Evolutionary conservation across 2,329 filamentous ascomycete species (phyloP).

Genomic region (Stagonosporopsis rhizophila): DNA sequence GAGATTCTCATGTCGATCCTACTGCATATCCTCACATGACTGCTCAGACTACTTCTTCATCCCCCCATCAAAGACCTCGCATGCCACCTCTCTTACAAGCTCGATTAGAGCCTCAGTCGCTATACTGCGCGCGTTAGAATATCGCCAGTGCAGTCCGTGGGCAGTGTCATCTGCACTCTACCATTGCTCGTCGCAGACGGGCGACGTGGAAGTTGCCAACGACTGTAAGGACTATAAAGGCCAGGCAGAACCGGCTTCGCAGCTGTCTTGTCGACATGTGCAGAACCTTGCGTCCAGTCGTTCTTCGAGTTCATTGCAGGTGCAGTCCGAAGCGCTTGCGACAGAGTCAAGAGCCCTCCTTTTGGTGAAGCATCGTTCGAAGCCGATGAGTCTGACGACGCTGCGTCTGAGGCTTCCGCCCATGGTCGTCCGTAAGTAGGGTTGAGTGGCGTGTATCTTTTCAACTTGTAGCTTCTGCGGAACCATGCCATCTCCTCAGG

Average conservation of each 20-base stretch:
- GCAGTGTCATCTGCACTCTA: background rate
- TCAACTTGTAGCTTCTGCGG: constrained; percentile 4
- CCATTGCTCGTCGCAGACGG: background rate
- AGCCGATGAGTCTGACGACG: background rate
- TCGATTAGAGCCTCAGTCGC: background rate
- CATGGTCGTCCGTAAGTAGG: background rate
- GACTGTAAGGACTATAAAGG: background rate
- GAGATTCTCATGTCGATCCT: background rate
- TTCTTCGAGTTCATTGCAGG: background rate
- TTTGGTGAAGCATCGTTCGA: no score
- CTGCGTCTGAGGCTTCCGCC: background rate
- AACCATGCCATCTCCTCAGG: background rate
- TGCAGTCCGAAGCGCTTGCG: background rate
- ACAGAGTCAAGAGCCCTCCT: background rate
- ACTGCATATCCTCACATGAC: background rate
- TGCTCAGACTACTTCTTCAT: background rate
- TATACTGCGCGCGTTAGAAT: background rate
- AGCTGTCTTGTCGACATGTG: background rate
- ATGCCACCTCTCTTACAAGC: background rate
- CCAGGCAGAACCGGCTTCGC: background rate
- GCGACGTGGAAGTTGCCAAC: background rate
- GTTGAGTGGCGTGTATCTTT: background rate
- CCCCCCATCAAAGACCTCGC: background rate
- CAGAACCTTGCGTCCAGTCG: background rate
- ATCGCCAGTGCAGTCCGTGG: background rate